A percentile compares a stretch with the other conserved stretches of the same genome.
Conservation (phyloP, 768 basidiomycete genomes). For the Suillus occidentalis region DNA sequence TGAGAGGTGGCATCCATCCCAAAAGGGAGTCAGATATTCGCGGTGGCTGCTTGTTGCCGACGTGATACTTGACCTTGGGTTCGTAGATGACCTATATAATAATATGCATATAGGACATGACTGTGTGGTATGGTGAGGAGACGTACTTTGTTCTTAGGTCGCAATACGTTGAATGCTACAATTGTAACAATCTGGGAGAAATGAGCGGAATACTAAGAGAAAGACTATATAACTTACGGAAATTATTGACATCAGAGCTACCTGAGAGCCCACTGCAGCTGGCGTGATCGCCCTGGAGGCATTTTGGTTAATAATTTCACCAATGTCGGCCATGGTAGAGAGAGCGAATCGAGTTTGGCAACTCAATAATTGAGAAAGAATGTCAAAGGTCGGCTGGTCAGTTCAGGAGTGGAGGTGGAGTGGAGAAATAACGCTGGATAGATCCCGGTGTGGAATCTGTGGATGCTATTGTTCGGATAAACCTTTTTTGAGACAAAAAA, state of each 20-base stretch:
- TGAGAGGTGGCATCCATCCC: conserved; percentile 87
- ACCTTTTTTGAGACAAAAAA: conserved; percentile 5
- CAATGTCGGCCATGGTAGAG: conserved; percentile 32
- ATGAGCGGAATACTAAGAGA: conserved; percentile 8
- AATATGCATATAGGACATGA: neutral
- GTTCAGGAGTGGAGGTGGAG: neutral
- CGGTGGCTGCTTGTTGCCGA: conserved; percentile 74
- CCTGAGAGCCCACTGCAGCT: conserved; percentile 77
- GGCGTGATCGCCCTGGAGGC: conserved; percentile 69
- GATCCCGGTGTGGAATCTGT: neutral
- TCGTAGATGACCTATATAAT: conserved; percentile 76
- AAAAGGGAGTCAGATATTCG: conserved; percentile 79
- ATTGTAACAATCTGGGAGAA: conserved; percentile 57
- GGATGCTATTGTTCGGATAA: conserved; percentile 12
- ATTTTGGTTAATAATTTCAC: conserved; percentile 34
- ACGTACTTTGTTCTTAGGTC: conserved; percentile 84
- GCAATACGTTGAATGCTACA: conserved; percentile 77
- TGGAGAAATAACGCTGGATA: neutral
- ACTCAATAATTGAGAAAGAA: conserved; percentile 21
- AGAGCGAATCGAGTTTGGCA: conserved; percentile 17
- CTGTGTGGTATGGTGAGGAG: conserved; percentile 1
- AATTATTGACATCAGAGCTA: conserved; percentile 67
- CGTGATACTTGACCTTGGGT: conserved; percentile 91
- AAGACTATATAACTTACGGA: conserved; percentile 53
- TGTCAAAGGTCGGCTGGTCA: conserved; percentile 17